A percentile compares a stretch with the other conserved stretches of the same genome.
phyloP scores from a whole-genome alignment of 2,329 filamentous ascomycete genomes.

The Clarireedia hainanense region DNA sequence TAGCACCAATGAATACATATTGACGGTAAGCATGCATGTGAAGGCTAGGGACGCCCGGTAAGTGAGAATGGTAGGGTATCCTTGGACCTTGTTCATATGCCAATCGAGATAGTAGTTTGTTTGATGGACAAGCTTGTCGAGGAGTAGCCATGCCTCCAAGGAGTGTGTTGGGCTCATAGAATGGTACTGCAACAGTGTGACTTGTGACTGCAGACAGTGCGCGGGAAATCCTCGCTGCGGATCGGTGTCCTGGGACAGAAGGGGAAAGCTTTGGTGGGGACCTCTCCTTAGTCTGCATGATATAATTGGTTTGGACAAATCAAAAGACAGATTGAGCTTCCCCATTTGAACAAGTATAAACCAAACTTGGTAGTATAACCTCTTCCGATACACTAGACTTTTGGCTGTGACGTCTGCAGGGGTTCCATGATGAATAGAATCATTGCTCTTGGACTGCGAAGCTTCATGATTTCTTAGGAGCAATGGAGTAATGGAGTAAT shows the following conservation, averaged over 20 bases:
- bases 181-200: neutral
- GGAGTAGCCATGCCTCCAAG: neutral
- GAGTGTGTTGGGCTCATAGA: neutral
- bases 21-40: conserved; percentile 7
- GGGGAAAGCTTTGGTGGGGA: neutral
- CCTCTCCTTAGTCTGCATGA: neutral
- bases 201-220: neutral
- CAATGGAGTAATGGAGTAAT: conserved; percentile 1
- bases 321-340: neutral
- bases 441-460: neutral
- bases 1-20: conserved; percentile 1
- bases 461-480: neutral
- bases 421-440: neutral
- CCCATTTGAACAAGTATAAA: conserved; percentile 1
- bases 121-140: conserved; percentile 4
- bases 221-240: conserved; percentile 1
- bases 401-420: neutral
- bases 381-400: neutral
- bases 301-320: conserved; percentile 3
- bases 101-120: neutral
- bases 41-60: neutral
- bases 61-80: neutral
- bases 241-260: neutral
- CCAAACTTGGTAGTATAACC: conserved; percentile 2
- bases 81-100: conserved; percentile 2